Conservation (phyloP, 1,139 yeast species). For the Williopsis jadinii region DNA sequence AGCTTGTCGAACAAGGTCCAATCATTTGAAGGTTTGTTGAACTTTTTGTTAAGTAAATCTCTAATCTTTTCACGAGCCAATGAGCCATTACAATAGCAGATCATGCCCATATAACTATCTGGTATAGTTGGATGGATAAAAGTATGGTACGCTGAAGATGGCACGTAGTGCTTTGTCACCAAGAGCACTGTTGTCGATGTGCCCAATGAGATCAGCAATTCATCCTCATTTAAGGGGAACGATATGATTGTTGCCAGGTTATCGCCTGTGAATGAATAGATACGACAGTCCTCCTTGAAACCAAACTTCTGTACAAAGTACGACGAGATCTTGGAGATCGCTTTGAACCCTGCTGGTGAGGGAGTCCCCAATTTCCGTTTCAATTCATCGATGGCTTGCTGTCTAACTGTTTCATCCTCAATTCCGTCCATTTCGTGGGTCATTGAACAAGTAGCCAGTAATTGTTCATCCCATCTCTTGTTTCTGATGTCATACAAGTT, state of each 20-base stretch:
- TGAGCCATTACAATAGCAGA: constrained; percentile 89
- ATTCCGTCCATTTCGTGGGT: constrained; percentile 27
- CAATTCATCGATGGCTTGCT: constrained; percentile 21
- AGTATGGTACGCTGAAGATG: constrained; percentile 78
- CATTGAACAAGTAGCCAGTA: constrained; percentile 33
- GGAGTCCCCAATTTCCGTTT: constrained; percentile 22
- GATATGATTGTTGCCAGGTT: constrained; percentile 85
- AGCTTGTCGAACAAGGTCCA: constrained; percentile 68
- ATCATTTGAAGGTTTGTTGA: constrained; percentile 25
- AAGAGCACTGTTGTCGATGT: constrained; percentile 84
- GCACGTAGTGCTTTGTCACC: constrained; percentile 69
- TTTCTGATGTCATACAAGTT: constrained; percentile 65
- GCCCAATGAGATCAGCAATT: constrained; percentile 75
- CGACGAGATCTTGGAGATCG: constrained; percentile 40
- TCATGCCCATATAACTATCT: constrained; percentile 85
- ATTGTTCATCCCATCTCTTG: constrained; percentile 44
- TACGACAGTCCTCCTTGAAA: constrained; percentile 42
- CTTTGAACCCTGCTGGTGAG: constrained; percentile 33
- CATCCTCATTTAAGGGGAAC: constrained; percentile 69
- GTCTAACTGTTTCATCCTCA: constrained; percentile 29
- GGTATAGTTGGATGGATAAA: constrained; percentile 82
- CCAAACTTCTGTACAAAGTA: constrained; percentile 67
- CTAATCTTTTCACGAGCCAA: constrained; percentile 76
- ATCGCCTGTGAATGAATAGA: constrained; percentile 81
- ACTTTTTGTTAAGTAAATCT: constrained; percentile 49